Evolutionary conservation across 2,329 filamentous ascomycete genomes (phyloP).

Genomic region (Hypoxylon sp.): DNA sequence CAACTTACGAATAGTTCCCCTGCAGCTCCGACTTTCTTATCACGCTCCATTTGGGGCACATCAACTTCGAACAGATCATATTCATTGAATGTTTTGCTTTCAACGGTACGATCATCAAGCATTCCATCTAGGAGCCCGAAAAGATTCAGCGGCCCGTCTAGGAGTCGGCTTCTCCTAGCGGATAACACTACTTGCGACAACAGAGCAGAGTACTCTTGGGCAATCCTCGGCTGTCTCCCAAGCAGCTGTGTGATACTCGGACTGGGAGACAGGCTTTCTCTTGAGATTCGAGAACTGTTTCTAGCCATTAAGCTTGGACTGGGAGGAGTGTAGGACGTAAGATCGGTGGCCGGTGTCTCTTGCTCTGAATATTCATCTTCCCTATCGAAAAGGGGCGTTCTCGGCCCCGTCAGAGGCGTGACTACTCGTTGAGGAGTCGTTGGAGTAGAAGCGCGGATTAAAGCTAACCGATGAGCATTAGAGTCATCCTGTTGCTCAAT

Average conservation of each 20-base stretch:
- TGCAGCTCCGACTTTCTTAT: constrained; percentile 43
- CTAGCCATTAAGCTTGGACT: background rate
- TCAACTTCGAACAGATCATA: constrained; percentile 29
- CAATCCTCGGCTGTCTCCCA: no score
- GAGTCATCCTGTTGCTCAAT: no score
- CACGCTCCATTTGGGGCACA: constrained; percentile 44
- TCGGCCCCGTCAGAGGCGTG: constrained; percentile 2
- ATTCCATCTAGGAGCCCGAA: constrained; percentile 7
- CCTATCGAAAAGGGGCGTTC: constrained; percentile 12
- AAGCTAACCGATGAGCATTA: background rate
- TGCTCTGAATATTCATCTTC: background rate
- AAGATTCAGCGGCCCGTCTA: constrained; percentile 10
- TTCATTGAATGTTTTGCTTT: constrained; percentile 6
- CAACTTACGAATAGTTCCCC: constrained; percentile 44
- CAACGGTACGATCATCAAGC: background rate
- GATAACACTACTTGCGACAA: constrained; percentile 19
- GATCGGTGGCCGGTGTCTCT: constrained; percentile 19
- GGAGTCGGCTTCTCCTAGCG: constrained; percentile 24
- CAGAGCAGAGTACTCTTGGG: constrained; percentile 28
- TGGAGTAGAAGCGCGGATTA: background rate
- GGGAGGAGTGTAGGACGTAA: background rate
- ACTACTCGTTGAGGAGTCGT: constrained; percentile 19
- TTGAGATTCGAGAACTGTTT: background rate
- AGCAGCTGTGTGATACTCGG: no score
- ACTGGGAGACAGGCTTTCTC: background rate